Evolutionary conservation across 2,329 filamentous ascomycete genomes (phyloP).

Genomic region (Ascochyta rabiei): DNA sequence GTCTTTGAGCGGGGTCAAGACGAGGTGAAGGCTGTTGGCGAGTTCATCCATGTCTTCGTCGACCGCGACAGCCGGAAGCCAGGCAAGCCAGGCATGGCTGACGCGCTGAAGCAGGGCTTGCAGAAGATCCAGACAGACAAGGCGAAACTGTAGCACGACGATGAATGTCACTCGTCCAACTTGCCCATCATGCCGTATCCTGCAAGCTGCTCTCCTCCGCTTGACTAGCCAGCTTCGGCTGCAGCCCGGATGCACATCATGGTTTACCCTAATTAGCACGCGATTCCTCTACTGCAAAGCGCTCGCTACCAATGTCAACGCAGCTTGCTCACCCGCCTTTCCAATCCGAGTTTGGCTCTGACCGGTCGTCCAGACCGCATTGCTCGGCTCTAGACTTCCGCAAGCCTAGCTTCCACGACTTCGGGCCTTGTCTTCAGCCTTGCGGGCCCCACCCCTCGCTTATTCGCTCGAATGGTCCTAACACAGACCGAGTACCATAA

Average conservation of each 20-base stretch:
- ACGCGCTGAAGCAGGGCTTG: constrained; percentile 58
- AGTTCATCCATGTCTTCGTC: constrained; percentile 90
- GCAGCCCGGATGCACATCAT: neutral
- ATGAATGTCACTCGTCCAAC: neutral
- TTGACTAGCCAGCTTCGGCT: neutral
- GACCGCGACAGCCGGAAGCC: constrained; percentile 73
- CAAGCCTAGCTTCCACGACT: neutral
- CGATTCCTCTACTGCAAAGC: neutral
- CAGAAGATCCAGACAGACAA: constrained; percentile 29
- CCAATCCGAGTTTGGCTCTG: neutral
- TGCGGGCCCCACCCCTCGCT: neutral
- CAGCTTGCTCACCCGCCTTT: neutral
- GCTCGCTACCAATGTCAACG: neutral
- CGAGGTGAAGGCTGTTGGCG: constrained; percentile 80
- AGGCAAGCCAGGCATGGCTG: constrained; percentile 67
- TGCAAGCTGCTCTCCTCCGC: neutral
- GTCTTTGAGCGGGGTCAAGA: constrained; percentile 79
- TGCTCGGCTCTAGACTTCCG: constrained; percentile 4
- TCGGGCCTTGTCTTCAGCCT: neutral
- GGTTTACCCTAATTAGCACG: neutral
- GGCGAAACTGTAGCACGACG: constrained; percentile 33
- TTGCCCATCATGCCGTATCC: neutral
- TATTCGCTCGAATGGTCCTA: neutral
- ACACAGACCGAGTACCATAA: neutral
- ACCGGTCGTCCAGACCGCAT: neutral